phyloP scores from a whole-genome alignment of 2,329 filamentous ascomycete species.

The Curvularia hawaiiensis region DNA sequence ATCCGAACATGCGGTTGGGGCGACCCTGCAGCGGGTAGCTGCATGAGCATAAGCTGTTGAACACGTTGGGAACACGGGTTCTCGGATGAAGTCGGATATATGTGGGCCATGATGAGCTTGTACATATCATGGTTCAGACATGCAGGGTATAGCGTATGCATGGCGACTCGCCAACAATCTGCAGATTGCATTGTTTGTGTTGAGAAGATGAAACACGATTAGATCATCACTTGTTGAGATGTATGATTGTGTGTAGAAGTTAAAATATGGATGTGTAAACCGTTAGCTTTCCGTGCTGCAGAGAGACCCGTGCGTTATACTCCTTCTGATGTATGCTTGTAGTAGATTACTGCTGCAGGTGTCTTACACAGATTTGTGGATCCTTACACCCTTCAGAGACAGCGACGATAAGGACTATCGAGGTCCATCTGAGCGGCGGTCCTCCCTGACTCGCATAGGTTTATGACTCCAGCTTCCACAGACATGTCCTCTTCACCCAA shows the following conservation, averaged over 20 bases:
- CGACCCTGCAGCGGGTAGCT: conserved; percentile 14
- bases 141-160: background rate
- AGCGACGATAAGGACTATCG: background rate
- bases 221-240: background rate
- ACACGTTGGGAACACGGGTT: conserved; percentile 1
- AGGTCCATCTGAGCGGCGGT: background rate
- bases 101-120: background rate
- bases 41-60: conserved; percentile 10
- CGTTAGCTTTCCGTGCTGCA: background rate
- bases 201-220: background rate
- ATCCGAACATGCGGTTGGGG: conserved; percentile 6
- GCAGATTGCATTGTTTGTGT: background rate
- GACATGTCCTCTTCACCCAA: conserved; percentile 4
- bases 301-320: background rate
- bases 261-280: background rate
- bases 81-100: background rate
- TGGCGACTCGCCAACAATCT: background rate
- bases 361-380: background rate
- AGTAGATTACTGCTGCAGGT: background rate
- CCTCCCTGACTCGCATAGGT: background rate
- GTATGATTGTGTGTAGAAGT: background rate
- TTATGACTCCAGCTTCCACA: background rate
- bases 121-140: background rate
- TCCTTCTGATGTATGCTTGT: background rate
- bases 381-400: background rate